Evolutionary conservation across 2,329 filamentous ascomycete species (phyloP), one percentile per base, ranked within the genome.

Genomic region (Gnomoniopsis smithogilvyi): DNA sequence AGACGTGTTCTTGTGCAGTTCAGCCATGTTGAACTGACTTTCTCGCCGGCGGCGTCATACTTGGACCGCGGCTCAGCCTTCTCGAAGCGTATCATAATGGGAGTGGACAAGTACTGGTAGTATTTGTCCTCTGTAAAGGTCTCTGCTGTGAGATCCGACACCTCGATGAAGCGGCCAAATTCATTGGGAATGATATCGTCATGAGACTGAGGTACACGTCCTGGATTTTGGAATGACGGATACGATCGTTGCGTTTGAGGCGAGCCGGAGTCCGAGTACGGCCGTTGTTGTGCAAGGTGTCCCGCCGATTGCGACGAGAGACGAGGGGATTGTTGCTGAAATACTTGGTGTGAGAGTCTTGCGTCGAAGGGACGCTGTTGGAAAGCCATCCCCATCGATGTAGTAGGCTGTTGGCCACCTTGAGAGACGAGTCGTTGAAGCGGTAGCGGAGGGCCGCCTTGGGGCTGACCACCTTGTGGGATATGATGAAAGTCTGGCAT

Each of bases 11-110:
- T 66, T 2, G 67, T 62, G 10, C 72, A 74, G 19, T 67, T 70
- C 3, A 75, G 72, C 80, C 80, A 82, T 10, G 70, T 74, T 3
- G 74, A 67, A 47, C 62, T 65, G 33, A 67, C 46, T 2, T 64
- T 66, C 14, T 67, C 66, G 3, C 76, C 76, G 10, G 76, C 67
- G 7, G 73, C 67, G 60, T 77, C 74, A 45, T 74, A 66, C 17
- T 66, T 67, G n/a, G 70, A 66, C 14, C 67, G 63, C 45, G 67
- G 67, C 12, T 64, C 52, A 21, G 69, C 62, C 67, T 75, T 79
- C 60, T 79, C 74, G 51, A 81, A 73, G 1, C 74, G 76, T 50
- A 75, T 68, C 17, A 78, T 70, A 33, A 68, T 51, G 61, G 75
- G 79, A 1, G 73, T 70, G 0, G 79, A 76, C 15, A 79, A 71